phyloP scores from a whole-genome alignment of 768 basidiomycete species.

The Lactarius sp. region DNA sequence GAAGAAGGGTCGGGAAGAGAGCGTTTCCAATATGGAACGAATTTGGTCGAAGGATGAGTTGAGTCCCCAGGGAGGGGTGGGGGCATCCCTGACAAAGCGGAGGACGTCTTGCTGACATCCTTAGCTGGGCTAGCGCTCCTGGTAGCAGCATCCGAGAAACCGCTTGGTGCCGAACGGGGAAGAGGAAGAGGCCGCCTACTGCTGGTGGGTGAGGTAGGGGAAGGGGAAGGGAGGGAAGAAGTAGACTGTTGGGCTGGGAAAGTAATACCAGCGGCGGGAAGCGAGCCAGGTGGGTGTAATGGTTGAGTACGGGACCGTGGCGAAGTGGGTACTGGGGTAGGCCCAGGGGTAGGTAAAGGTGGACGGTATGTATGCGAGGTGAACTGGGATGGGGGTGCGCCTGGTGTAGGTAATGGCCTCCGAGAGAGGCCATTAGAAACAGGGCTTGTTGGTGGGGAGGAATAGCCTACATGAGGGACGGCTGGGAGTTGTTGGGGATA shows the following conservation, averaged over 20 bases:
- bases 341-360: constrained; percentile 25
- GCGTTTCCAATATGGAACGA: constrained; percentile 27
- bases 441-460: constrained; percentile 23
- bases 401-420: constrained; percentile 26
- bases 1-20: constrained; percentile 24
- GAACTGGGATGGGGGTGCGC: constrained; percentile 13
- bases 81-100: neutral
- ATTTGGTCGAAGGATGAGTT: constrained; percentile 11
- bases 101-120: constrained; percentile 10
- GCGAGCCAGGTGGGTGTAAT: neutral
- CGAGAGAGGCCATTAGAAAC: constrained; percentile 15
- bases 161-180: constrained; percentile 8
- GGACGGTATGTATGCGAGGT: constrained; percentile 13
- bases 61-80: neutral
- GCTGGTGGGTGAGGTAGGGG: constrained; percentile 22
- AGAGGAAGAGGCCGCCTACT: constrained; percentile 23
- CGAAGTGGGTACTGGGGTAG: constrained; percentile 19
- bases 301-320: constrained; percentile 10
- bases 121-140: constrained; percentile 23
- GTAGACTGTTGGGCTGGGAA: constrained; percentile 1
- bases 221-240: constrained; percentile 10
- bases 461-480: constrained; percentile 10
- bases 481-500: constrained; percentile 21
- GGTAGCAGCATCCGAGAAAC: neutral
- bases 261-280: neutral